phyloP scores from a whole-genome alignment of 2,329 filamentous ascomycete species.

The Aspergillus intermedius region DNA sequence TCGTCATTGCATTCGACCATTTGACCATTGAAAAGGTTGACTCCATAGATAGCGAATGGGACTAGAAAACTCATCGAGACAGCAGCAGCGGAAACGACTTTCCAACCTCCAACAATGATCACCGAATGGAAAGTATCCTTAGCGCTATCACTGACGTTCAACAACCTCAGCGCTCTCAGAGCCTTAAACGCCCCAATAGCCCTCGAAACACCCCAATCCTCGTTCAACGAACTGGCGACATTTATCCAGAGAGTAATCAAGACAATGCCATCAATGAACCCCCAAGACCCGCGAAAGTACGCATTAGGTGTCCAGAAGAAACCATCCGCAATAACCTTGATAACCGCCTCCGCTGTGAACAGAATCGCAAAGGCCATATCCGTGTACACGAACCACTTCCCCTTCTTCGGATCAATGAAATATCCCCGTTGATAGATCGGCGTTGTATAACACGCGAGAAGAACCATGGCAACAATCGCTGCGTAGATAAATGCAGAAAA shows the following conservation, averaged over 20 bases:
- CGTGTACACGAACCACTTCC: constrained; percentile 92
- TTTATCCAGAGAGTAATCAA: constrained; percentile 93
- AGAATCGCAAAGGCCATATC: constrained; percentile 83
- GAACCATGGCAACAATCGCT: constrained; percentile 94
- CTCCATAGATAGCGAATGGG: constrained; percentile 90
- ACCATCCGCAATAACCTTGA: constrained; percentile 93
- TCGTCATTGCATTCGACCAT: constrained; percentile 75
- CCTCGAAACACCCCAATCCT: constrained; percentile 78
- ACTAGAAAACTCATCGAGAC: constrained; percentile 92
- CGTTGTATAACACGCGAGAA: constrained; percentile 88
- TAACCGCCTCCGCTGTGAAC: constrained; percentile 76
- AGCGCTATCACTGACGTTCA: constrained; percentile 94
- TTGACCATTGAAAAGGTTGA: constrained; percentile 85
- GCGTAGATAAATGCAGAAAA: constrained; percentile 93
- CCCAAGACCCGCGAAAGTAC: constrained; percentile 94
- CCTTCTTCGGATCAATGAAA: constrained; percentile 50
- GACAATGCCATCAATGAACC: constrained; percentile 87
- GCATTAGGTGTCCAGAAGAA: constrained; percentile 96
- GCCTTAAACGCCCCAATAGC: constrained; percentile 97
- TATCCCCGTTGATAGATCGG: constrained; percentile 90
- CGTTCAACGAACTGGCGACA: constrained; percentile 71
- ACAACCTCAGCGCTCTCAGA: constrained; percentile 76
- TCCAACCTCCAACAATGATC: constrained; percentile 89
- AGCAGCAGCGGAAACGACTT: constrained; percentile 84
- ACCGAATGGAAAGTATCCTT: constrained; percentile 95